Evolutionary conservation across 1,139 yeast species (phyloP).

Genomic region (Pichia sp.): DNA sequence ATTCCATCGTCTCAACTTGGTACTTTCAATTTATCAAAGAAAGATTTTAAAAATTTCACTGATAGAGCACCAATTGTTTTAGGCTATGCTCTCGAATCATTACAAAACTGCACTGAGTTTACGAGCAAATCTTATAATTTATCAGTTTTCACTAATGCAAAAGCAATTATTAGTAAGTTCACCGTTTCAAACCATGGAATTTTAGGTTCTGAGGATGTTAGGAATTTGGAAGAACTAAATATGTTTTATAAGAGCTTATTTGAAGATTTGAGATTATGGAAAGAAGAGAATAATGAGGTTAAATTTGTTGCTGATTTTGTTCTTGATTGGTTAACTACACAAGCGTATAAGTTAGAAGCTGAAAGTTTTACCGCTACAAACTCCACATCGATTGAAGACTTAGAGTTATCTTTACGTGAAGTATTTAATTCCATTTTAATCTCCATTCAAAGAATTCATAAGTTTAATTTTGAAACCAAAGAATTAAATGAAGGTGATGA

Average conservation of each 20-base stretch:
- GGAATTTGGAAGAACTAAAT: constrained; percentile 7
- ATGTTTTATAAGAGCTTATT: constrained; percentile 21
- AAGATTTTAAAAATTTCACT: constrained; percentile 2
- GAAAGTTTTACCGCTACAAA: constrained; percentile 20
- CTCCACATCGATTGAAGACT: constrained; percentile 29
- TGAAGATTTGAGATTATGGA: constrained; percentile 30
- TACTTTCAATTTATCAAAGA: not conserved
- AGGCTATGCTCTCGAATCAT: constrained; percentile 39
- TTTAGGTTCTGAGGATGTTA: constrained; percentile 12
- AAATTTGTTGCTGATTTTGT: constrained; percentile 45
- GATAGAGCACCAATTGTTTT: constrained; percentile 45
- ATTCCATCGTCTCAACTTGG: not conserved
- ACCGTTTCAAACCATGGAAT: constrained; percentile 1
- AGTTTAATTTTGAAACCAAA: constrained; percentile 31
- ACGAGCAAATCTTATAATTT: constrained; percentile 4
- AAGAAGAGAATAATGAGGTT: constrained; percentile 24
- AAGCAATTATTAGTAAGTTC: constrained; percentile 1
- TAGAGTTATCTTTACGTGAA: constrained; percentile 45
- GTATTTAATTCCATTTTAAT: constrained; percentile 59
- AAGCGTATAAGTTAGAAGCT: constrained; percentile 23
- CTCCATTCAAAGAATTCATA: constrained; percentile 52
- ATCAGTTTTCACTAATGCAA: constrained; percentile 15
- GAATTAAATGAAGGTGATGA: not conserved
- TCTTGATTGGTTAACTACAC: constrained; percentile 34
- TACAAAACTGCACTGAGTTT: constrained; percentile 25